Evolutionary conservation across 495 filamentous ascomycete species (phyloP).

Genomic region (Penicillium canescens): DNA sequence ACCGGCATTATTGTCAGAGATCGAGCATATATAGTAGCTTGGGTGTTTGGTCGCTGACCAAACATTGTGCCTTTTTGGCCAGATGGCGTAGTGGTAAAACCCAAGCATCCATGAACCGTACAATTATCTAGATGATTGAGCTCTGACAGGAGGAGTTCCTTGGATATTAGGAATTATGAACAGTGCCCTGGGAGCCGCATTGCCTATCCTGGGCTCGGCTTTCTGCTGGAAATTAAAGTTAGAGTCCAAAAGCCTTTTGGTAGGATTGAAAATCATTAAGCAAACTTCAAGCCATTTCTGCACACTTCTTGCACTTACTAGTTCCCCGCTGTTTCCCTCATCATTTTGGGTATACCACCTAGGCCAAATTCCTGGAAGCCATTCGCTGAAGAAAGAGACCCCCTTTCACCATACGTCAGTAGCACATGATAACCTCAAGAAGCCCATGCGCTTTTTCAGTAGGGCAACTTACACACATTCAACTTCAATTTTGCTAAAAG

Average conservation of each 20-base stretch:
- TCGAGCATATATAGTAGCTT: too few species aligned
- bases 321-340: not conserved
- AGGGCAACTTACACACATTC: too few species aligned
- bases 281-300: not conserved
- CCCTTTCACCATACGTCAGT: not conserved
- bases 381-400: not conserved
- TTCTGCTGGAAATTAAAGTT: not conserved
- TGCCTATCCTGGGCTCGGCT: not conserved
- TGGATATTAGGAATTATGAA: not conserved
- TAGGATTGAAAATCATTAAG: not conserved
- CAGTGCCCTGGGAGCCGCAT: not conserved
- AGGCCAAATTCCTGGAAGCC: not conserved
- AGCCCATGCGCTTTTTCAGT: not conserved
- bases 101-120: too few species aligned
- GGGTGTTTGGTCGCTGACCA: too few species aligned
- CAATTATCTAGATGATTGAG: not conserved
- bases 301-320: not conserved
- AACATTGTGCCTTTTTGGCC: too few species aligned
- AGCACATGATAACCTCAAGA: not conserved
- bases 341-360: not conserved
- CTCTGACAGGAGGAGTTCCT: not conserved
- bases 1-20: too few species aligned
- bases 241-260: not conserved
- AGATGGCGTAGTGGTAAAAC: too few species aligned
- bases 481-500: too few species aligned